Evolutionary conservation across 371 early-diverging fungal genomes (phyloP), one percentile per base, ranked within the genome.

Genomic region (Chytridium lagenaria): DNA sequence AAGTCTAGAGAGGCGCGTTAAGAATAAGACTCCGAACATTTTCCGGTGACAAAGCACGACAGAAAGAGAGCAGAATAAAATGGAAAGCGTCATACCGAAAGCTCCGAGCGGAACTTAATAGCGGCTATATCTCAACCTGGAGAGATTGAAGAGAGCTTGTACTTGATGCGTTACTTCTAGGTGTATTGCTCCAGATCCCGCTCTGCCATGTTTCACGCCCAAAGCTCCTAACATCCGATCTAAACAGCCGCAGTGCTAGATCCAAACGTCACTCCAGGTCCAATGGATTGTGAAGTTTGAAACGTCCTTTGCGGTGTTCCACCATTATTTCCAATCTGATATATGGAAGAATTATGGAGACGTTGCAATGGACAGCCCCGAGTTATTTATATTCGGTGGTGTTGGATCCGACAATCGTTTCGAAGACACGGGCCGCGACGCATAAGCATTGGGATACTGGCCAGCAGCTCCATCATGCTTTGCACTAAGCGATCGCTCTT

Each of bases 231-330:
- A 65, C 28, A 77, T 59, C 2, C 59, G 33, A 22, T 71, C 74
- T 30, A 77, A 67, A 77, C 69, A 16, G n/a, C 28, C 30, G 73
- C 73, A 10, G 77, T 72, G 59, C 72, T 64, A 7, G 77, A 72
- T 50, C 61, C 61, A 76, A 50, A 28, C 61, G 67, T 15, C 68
- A 59, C 28, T 30, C 68, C 70, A 2, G 78, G 66, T 5, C 40
- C 40, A 2, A 66, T 30, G 19, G 66, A 66, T 2, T 5, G 15
- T 28, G 66, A 66, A 3, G 30, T 3, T 33, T 61, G 16, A 10
- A 3, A 44, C 12, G 31, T 28, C 3, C 23, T 34, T 28, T 31
- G 12, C 3, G 30, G 26, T 7, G 61, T 33, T 34, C 3, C 10
- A 34, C 10, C 12, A 16, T 36, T 36, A 34, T 23, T 30, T 30